Evolutionary conservation across 78 protist species (phyloP).

Genomic region (Dictyostelium firmibasis): DNA sequence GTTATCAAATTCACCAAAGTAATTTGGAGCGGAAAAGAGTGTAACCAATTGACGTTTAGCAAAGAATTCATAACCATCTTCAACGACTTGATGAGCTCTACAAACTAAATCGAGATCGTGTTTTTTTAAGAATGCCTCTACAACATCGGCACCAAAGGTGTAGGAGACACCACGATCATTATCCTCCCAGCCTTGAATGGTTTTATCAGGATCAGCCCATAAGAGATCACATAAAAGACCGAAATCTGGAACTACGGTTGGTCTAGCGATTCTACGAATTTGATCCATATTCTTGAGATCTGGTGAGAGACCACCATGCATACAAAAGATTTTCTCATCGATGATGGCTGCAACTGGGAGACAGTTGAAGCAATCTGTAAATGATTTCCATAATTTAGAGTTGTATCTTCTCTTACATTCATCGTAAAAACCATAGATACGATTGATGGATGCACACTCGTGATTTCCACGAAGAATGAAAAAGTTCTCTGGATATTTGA

Average conservation of each 20-base stretch:
- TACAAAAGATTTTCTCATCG: constrained; percentile 99
- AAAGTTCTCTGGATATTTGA: constrained; percentile 99
- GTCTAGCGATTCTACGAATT: constrained; percentile 94
- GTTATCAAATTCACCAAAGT: constrained; percentile 99
- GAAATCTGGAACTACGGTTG: constrained; percentile 99
- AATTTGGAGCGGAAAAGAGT: constrained; percentile 99
- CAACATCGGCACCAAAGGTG: constrained; percentile 98
- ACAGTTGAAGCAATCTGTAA: constrained; percentile 99
- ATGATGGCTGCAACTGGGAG: constrained; percentile 99
- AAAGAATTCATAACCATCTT: constrained; percentile 99
- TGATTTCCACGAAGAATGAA: constrained; percentile 99
- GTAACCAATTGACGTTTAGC: constrained; percentile 98
- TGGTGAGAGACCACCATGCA: constrained; percentile 99
- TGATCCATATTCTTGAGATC: constrained; percentile 97
- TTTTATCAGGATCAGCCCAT: constrained; percentile 99
- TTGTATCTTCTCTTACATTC: constrained; percentile 99
- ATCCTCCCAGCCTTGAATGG: constrained; percentile 97
- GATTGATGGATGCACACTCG: constrained; percentile 99
- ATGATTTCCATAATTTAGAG: constrained; percentile 98
- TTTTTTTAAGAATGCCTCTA: constrained; percentile 90
- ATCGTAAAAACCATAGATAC: constrained; percentile 99
- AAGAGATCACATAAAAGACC: constrained; percentile 99
- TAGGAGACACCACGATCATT: constrained; percentile 99
- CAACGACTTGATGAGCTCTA: constrained; percentile 99
- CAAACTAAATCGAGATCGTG: constrained; percentile 98